phyloP scores from a whole-genome alignment of 202 grass and related monocot genomes.

The Bolboschoenoplectus hybrid region DNA sequence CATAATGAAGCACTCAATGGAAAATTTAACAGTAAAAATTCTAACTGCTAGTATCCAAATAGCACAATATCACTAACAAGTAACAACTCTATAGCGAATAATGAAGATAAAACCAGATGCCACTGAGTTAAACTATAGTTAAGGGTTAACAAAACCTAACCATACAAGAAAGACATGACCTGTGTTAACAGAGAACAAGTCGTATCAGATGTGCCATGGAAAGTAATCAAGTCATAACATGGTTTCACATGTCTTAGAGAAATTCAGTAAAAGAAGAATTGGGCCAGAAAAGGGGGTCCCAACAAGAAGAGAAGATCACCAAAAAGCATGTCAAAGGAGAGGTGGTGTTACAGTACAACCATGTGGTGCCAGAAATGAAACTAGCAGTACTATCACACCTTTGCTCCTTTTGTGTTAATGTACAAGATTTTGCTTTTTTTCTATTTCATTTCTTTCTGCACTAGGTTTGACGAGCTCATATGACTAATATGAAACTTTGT shows the following conservation, averaged over 20 bases:
- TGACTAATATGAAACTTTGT: neutral
- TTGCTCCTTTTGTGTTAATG: no score
- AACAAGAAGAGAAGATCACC: neutral
- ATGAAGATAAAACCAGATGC: neutral
- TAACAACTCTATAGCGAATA: conserved; percentile 1
- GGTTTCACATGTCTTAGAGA: neutral
- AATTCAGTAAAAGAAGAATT: neutral
- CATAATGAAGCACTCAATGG: neutral
- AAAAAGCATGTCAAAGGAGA: neutral
- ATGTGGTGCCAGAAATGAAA: no score
- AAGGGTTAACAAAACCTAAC: neutral
- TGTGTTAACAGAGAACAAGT: neutral
- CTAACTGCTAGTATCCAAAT: neutral
- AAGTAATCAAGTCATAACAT: neutral
- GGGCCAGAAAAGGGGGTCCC: neutral
- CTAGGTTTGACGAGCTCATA: neutral
- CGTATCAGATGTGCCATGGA: neutral
- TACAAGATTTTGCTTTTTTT: neutral
- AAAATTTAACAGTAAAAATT: neutral
- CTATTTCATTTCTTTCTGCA: neutral
- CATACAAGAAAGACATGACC: neutral
- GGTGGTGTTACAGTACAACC: neutral
- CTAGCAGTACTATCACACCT: no score
- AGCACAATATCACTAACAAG: neutral
- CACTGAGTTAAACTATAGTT: neutral